These are phyloP conservation scores for Colletotrichum endophyticum DNA, from an alignment of 2,329 filamentous ascomycete genomes.

Conservation along the genomic window DNA sequence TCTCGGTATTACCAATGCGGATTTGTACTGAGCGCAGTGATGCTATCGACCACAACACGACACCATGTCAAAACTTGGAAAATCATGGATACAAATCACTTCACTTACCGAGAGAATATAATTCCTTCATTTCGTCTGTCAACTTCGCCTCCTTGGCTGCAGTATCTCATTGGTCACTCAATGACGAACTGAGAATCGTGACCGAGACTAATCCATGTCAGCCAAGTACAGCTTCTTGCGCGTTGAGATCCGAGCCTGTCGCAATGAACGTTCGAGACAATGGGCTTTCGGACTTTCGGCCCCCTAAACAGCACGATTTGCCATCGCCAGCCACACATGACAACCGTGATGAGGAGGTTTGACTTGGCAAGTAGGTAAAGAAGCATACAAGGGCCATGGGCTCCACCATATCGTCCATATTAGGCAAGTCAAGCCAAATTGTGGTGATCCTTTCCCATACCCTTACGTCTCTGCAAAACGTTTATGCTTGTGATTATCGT, in stretches of 20 bases:
- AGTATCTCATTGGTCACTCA: background rate
- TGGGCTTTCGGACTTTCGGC: background rate
- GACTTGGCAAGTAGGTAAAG: background rate
- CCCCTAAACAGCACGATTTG: background rate
- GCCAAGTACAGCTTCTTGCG: background rate
- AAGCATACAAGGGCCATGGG: background rate
- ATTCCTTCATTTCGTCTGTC: background rate
- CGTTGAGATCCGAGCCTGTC: background rate
- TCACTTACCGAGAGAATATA: background rate
- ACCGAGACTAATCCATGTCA: background rate
- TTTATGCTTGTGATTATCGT: background rate
- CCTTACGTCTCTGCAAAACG: background rate
- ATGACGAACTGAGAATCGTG: background rate
- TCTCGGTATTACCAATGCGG: background rate
- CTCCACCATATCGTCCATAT: background rate
- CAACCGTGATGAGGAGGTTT: background rate
- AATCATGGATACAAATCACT: background rate
- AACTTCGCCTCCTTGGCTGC: conserved; percentile 2
- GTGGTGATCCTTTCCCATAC: background rate
- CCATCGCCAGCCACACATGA: background rate
- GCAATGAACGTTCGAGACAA: background rate
- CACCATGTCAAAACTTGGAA: background rate
- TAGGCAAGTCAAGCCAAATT: background rate
- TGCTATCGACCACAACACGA: background rate
- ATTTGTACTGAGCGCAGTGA: background rate